phyloP scores from a whole-genome alignment of 805 yeast genomes.

The Candida manassasensis region DNA sequence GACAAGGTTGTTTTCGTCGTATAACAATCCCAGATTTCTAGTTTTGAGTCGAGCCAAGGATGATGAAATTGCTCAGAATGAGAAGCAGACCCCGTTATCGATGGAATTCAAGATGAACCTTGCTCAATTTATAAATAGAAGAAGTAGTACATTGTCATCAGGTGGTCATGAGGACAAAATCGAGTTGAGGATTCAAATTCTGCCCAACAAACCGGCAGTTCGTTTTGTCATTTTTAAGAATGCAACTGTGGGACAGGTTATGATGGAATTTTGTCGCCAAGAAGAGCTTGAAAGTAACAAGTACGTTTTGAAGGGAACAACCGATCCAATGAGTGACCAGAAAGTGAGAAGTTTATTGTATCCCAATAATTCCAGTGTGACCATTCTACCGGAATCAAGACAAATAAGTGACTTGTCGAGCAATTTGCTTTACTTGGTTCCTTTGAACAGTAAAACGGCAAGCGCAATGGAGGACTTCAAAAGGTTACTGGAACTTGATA shows the following conservation, averaged over 20 bases:
- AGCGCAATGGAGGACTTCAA: background rate
- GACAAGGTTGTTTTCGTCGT: constrained; percentile 57
- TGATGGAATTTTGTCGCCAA: constrained; percentile 24
- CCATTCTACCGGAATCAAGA: background rate
- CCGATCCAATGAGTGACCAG: constrained; percentile 1
- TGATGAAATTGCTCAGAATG: constrained; percentile 46
- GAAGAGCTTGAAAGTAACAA: constrained; percentile 22
- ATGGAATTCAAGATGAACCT: constrained; percentile 30
- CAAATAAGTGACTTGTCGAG: constrained; percentile 1
- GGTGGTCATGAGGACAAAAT: background rate
- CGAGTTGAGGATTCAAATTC: constrained; percentile 7
- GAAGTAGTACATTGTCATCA: constrained; percentile 6
- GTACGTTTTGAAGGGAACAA: constrained; percentile 16
- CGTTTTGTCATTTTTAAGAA: background rate
- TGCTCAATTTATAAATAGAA: constrained; percentile 10
- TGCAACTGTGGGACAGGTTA: constrained; percentile 19
- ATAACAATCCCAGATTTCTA: constrained; percentile 73
- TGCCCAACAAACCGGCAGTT: background rate
- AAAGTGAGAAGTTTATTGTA: background rate
- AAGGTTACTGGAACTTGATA: constrained; percentile 6
- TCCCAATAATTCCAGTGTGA: background rate
- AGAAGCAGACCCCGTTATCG: constrained; percentile 51
- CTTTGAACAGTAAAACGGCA: background rate
- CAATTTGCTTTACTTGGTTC: background rate
- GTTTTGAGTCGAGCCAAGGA: constrained; percentile 62